phyloP scores from a whole-genome alignment of 1,139 yeast genomes.

The Candida dubliniensis region DNA sequence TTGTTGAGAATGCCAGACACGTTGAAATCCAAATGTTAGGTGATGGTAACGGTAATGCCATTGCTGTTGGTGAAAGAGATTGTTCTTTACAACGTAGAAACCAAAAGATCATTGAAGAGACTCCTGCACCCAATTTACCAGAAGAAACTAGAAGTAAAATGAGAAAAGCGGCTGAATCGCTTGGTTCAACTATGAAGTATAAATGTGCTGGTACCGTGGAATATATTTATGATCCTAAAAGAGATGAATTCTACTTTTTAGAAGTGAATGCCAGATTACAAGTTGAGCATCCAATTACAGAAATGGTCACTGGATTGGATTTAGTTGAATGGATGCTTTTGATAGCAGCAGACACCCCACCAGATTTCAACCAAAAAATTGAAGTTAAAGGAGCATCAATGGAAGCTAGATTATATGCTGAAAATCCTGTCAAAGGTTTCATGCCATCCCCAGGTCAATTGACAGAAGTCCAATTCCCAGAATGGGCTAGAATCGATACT shows the following conservation, averaged over 20 bases:
- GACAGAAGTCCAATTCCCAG: slow-evolving; percentile 80
- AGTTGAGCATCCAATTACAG: slow-evolving; percentile 97
- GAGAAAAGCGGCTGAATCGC: slow-evolving; percentile 81
- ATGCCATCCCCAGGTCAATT: slow-evolving; percentile 96
- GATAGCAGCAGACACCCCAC: slow-evolving; percentile 88
- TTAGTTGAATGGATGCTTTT: slow-evolving; percentile 95
- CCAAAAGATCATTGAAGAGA: slow-evolving; percentile 94
- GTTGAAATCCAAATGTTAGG: slow-evolving; percentile 97
- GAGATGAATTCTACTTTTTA: slow-evolving; percentile 89
- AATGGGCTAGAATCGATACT: slow-evolving; percentile 88
- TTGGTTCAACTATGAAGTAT: slow-evolving; percentile 79
- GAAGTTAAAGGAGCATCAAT: slow-evolving; percentile 81
- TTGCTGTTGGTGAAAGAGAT: slow-evolving; percentile 95
- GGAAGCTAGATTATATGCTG: slow-evolving; percentile 96
- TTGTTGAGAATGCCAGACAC: slow-evolving; percentile 91
- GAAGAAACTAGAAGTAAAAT: slow-evolving; percentile 69
- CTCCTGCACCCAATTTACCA: slow-evolving; percentile 95
- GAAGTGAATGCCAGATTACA: slow-evolving; percentile 97
- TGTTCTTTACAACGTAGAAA: slow-evolving; percentile 96
- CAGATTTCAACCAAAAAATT: slow-evolving; percentile 63
- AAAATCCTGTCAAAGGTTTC: slow-evolving; percentile 92
- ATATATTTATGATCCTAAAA: slow-evolving; percentile 79
- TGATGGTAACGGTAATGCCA: slow-evolving; percentile 88
- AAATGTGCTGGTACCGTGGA: slow-evolving; percentile 98
- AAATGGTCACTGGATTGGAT: slow-evolving; percentile 90